Evolutionary conservation across 805 yeast genomes (phyloP).

Genomic region (Yueomyces sinensis): DNA sequence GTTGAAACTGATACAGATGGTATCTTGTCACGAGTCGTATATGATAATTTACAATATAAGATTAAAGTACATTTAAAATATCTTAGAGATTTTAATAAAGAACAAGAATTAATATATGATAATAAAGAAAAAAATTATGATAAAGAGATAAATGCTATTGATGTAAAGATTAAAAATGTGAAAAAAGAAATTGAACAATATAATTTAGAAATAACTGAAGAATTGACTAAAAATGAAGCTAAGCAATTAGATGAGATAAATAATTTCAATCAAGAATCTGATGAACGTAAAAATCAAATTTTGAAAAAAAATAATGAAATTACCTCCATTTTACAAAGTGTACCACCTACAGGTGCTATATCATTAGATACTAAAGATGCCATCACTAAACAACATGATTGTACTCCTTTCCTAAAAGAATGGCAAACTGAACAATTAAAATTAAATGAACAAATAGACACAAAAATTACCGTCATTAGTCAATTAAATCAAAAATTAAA

Average conservation of each 20-base stretch:
- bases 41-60: conserved; percentile 16
- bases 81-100: conserved; percentile 7
- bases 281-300: conserved; percentile 12
- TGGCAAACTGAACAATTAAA: conserved; percentile 1
- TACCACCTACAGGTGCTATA: not conserved
- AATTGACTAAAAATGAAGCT: conserved; percentile 15
- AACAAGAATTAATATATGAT: conserved; percentile 9
- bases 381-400: not conserved
- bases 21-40: conserved; percentile 16
- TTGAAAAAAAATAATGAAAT: conserved; percentile 10
- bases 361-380: not conserved
- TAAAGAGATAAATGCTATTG: conserved; percentile 8
- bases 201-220: conserved; percentile 11
- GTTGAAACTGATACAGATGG: conserved; percentile 16
- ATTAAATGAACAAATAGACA: conserved; percentile 16
- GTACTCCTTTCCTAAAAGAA: not conserved
- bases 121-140: conserved; percentile 12
- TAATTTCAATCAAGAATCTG: conserved; percentile 11
- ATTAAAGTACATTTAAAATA: conserved; percentile 10
- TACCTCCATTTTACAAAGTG: not conserved
- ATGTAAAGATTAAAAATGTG: conserved; percentile 11
- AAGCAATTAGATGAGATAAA: conserved; percentile 12
- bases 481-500: conserved; percentile 10
- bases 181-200: conserved; percentile 12
- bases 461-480: conserved; percentile 14